Conservation (phyloP, 306 rosid species). For the Dalbergia oliveri region DNA sequence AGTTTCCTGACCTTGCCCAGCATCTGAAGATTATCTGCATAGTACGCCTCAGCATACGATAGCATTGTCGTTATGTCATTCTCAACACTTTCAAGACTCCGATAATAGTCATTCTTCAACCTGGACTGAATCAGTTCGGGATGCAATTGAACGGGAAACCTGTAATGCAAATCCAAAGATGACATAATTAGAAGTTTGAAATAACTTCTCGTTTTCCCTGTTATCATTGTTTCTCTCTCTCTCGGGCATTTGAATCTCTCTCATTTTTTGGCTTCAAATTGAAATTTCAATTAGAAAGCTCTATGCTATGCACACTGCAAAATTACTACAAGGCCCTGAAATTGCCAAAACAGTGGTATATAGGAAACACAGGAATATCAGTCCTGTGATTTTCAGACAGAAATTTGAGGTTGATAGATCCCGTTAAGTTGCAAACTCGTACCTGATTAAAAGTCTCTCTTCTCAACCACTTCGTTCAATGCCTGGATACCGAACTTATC, state of each 20-base stretch:
- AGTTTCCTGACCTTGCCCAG: conserved; percentile 52
- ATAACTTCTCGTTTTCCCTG: neutral
- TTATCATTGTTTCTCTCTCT: neutral
- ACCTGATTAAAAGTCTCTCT: conserved; percentile 79
- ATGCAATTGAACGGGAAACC: conserved; percentile 71
- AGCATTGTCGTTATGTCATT: conserved; percentile 75
- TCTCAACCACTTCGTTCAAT: conserved; percentile 66
- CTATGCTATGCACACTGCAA: neutral
- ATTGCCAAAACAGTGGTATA: conserved; percentile 27
- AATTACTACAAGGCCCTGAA: neutral
- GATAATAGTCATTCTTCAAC: conserved; percentile 69
- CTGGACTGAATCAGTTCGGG: conserved; percentile 75
- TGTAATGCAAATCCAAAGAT: conserved; percentile 52
- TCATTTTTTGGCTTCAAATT: neutral
- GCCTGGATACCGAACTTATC: conserved; percentile 56
- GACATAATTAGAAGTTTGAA: conserved; percentile 28
- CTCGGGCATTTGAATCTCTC: neutral
- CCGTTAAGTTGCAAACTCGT: conserved; percentile 39
- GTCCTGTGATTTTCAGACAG: conserved; percentile 23
- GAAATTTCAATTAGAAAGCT: neutral
- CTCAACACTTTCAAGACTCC: conserved; percentile 74
- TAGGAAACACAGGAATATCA: conserved; percentile 7
- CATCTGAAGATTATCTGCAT: conserved; percentile 43
- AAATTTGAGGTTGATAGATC: conserved; percentile 22
- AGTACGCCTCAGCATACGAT: conserved; percentile 61